A percentile compares a stretch with the other conserved stretches of the same genome.
These are phyloP conservation scores for Trichoderma hamatum DNA, from an alignment of 2,329 filamentous ascomycete genomes.

Conservation along the genomic window DNA sequence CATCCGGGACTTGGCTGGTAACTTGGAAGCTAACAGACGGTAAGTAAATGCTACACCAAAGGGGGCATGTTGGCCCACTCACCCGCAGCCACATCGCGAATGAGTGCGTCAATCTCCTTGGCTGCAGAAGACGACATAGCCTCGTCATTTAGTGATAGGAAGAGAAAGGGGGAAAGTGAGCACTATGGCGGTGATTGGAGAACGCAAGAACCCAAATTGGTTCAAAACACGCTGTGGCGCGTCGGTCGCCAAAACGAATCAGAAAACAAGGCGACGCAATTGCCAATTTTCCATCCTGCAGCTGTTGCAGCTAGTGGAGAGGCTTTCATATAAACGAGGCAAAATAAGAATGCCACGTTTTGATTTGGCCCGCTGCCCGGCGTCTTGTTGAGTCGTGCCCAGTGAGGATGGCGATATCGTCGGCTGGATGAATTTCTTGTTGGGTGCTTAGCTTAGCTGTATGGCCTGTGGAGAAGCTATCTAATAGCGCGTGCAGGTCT, in stretches of 20 bases:
- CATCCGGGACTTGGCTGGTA: constrained; percentile 67
- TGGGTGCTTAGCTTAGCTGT: not conserved
- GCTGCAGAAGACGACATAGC: constrained; percentile 31
- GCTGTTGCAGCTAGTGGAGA: not conserved
- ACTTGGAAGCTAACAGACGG: constrained; percentile 53
- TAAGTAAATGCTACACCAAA: not conserved
- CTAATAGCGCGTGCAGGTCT: not conserved
- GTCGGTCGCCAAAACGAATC: constrained; percentile 12
- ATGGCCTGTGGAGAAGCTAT: not conserved
- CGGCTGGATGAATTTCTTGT: not conserved
- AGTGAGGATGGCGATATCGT: not conserved
- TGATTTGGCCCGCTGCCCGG: not conserved
- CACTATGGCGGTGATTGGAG: not conserved
- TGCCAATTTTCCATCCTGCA: not conserved
- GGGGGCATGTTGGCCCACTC: constrained; percentile 15
- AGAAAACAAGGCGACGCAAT: not conserved
- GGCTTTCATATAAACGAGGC: not conserved
- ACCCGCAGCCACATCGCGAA: constrained; percentile 44
- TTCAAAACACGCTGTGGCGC: constrained; percentile 13
- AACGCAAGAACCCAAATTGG: not conserved
- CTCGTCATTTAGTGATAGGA: not conserved
- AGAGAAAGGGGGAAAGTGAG: not conserved
- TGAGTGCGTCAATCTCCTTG: constrained; percentile 41
- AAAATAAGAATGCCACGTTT: not conserved
- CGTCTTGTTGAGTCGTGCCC: constrained; percentile 4